These are phyloP conservation scores for Aspergillus sp. DNA, from an alignment of 2,329 filamentous ascomycete species.

Conservation along the genomic window DNA sequence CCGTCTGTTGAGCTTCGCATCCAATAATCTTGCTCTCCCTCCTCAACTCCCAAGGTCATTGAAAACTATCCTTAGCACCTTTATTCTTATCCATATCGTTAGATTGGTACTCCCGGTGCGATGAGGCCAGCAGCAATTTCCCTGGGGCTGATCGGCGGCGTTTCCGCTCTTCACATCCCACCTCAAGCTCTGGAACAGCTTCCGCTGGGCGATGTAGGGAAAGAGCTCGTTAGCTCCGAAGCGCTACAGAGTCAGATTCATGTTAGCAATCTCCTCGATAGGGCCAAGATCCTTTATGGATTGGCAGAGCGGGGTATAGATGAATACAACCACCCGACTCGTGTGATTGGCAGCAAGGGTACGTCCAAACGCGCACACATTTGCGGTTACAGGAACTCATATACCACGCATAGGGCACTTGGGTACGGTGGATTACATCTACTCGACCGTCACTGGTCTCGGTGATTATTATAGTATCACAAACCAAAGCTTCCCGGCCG, in stretches of 20 bases:
- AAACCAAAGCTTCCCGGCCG: constrained; percentile 64
- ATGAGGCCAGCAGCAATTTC: constrained; percentile 13
- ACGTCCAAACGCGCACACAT: constrained; percentile 14
- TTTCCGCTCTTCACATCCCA: constrained; percentile 14
- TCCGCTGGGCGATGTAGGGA: not conserved
- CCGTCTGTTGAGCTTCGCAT: constrained; percentile 4
- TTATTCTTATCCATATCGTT: constrained; percentile 3
- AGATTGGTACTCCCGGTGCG: not conserved
- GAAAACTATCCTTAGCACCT: not conserved
- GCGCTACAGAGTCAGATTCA: constrained; percentile 54
- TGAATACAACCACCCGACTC: constrained; percentile 70
- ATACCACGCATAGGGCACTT: constrained; percentile 55
- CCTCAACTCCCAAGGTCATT: not conserved
- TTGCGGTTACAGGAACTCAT: not conserved
- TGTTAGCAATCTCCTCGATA: constrained; percentile 58
- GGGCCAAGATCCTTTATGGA: constrained; percentile 65
- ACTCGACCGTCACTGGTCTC: constrained; percentile 52
- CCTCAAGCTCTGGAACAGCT: constrained; percentile 6
- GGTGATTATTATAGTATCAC: constrained; percentile 38
- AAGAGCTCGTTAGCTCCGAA: constrained; percentile 53
- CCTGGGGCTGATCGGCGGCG: constrained; percentile 16
- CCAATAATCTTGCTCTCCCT: constrained; percentile 5
- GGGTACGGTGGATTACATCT: constrained; percentile 67
- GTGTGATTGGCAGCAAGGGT: constrained; percentile 72
- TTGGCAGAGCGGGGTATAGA: constrained; percentile 63